Evolutionary conservation across 495 filamentous ascomycete species (phyloP).

Genomic region (Cercophora samala): DNA sequence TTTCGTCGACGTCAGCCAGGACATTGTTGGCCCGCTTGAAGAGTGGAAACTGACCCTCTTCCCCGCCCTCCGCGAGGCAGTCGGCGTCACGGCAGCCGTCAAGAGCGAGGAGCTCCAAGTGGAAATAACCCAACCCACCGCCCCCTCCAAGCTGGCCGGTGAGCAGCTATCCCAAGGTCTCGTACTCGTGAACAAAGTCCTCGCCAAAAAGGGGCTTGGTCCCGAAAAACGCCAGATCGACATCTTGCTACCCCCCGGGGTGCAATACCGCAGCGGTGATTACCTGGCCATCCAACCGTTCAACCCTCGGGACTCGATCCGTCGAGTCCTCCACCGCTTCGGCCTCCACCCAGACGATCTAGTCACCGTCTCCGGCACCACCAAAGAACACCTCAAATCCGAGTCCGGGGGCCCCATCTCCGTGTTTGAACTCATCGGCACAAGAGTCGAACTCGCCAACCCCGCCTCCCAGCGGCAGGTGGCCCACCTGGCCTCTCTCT

Average conservation of each 20-base stretch:
- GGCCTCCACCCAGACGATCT: slow-evolving; percentile 53
- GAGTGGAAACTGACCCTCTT: slow-evolving; percentile 43
- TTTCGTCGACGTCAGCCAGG: slow-evolving; percentile 53
- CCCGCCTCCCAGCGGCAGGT: slow-evolving; percentile 50
- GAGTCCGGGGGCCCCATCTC: slow-evolving; percentile 53
- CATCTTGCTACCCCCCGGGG: slow-evolving; percentile 57
- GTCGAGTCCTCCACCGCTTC: slow-evolving; percentile 34
- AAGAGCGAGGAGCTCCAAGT: slow-evolving; percentile 15
- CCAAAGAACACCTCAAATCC: slow-evolving; percentile 36
- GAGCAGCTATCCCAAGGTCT: slow-evolving; percentile 22
- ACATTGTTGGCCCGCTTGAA: slow-evolving; percentile 59
- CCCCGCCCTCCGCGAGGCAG: slow-evolving; percentile 14
- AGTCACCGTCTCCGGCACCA: slow-evolving; percentile 26
- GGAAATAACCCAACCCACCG: slow-evolving; percentile 14
- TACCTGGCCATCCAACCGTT: slow-evolving; percentile 63
- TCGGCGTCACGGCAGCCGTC: slow-evolving; percentile 15
- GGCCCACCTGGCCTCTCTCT: slow-evolving; percentile 22
- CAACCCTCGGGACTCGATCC: slow-evolving; percentile 54
- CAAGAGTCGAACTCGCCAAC: slow-evolving; percentile 63
- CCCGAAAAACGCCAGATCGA: slow-evolving; percentile 58
- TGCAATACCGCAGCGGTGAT: slow-evolving; percentile 60
- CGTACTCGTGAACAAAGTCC: slow-evolving; percentile 51
- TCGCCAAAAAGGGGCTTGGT: slow-evolving; percentile 50
- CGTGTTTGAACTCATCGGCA: slow-evolving; percentile 54
- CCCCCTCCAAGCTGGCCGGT: slow-evolving; percentile 24